phyloP scores from a whole-genome alignment of 2,329 filamentous ascomycete genomes.

The Talaromyces sp. region DNA sequence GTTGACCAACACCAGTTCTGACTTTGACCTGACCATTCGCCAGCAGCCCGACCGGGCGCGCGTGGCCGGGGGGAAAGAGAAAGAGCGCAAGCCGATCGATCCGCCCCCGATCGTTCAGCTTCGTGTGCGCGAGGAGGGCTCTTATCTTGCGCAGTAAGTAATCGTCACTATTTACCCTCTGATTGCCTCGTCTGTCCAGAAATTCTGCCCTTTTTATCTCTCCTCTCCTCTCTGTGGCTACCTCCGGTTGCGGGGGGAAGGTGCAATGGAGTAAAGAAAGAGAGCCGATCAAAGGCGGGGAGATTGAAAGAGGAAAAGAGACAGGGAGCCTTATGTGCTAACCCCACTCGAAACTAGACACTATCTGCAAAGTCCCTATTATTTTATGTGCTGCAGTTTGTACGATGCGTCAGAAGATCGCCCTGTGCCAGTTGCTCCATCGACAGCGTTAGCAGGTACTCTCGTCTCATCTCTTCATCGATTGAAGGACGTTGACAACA shows the following conservation, averaged over 20 bases:
- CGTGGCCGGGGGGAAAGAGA: slow-evolving; percentile 73
- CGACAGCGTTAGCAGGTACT: slow-evolving; percentile 68
- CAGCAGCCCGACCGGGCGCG: slow-evolving; percentile 70
- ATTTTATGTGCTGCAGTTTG: slow-evolving; percentile 63
- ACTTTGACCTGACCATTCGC: slow-evolving; percentile 62
- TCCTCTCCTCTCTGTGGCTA: too few relatives aligned
- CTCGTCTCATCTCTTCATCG: slow-evolving; percentile 80
- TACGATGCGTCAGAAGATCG: slow-evolving; percentile 54
- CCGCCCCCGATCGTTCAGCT: slow-evolving; percentile 81
- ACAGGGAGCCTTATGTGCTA: background rate
- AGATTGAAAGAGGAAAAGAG: background rate
- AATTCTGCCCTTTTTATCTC: too few relatives aligned
- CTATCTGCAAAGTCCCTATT: slow-evolving; percentile 66
- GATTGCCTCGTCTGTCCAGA: background rate
- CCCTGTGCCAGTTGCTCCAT: slow-evolving; percentile 47
- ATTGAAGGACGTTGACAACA: slow-evolving; percentile 75
- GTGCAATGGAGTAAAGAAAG: too few relatives aligned
- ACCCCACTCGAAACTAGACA: slow-evolving; percentile 44
- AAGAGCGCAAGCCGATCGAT: slow-evolving; percentile 85
- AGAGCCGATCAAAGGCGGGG: too few relatives aligned
- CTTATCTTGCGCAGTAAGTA: slow-evolving; percentile 63
- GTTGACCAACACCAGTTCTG: slow-evolving; percentile 50
- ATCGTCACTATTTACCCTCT: too few relatives aligned
- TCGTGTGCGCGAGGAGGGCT: slow-evolving; percentile 49
- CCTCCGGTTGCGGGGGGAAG: too few relatives aligned